Evolutionary conservation across 768 basidiomycete species (phyloP), one percentile per base, ranked within the genome.

Genomic region (Pseudohyphozyma bogoriensis): DNA sequence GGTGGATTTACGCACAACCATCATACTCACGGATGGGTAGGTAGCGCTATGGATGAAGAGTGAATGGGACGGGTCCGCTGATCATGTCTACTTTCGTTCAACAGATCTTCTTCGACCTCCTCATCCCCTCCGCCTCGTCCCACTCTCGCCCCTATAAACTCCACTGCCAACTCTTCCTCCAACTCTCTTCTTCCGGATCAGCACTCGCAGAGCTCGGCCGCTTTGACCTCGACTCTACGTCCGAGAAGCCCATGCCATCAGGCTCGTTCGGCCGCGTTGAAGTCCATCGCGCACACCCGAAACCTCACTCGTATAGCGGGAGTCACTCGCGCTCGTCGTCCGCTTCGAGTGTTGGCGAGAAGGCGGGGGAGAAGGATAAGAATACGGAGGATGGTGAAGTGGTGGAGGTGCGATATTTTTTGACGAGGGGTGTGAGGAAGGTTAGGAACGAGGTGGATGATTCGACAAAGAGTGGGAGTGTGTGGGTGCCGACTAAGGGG

Each of bases 21-120:
- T 37, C 40, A 51, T 12, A 20, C 20, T 10, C 33, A 58, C 20
- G 56, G 50, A 3, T 58, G 56, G 56, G 56, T 51, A 24, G 20
- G 56, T 47, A 6, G 12, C 42, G 9, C n/a, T 22, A n/a, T 36
- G 26, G 9, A 36, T 9, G 33, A 15, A 26, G n/a, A 24, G 13
- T 12, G n/a, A 26, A 16, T 5, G 18, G 16, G 22, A 5, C 33
- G 22, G 42, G 26, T 11, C 11, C 37, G 11, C 37, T 39, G 37
- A 10, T 10, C 37, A 3, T n/a, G 20, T 28, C 24, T 3, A 20
- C 39, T 9, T 16, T 26, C 26, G 3, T 22, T 24, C 9, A 16
- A 15, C 56, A 58, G 56, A 51, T 58, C 39, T 58, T 44, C 50
- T 32, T 58, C 40, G 56, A 58, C 50, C n/a, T 58, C 10, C 28